Evolutionary conservation across 306 rosid species (phyloP).

Genomic region (Lathyrus sativus): DNA sequence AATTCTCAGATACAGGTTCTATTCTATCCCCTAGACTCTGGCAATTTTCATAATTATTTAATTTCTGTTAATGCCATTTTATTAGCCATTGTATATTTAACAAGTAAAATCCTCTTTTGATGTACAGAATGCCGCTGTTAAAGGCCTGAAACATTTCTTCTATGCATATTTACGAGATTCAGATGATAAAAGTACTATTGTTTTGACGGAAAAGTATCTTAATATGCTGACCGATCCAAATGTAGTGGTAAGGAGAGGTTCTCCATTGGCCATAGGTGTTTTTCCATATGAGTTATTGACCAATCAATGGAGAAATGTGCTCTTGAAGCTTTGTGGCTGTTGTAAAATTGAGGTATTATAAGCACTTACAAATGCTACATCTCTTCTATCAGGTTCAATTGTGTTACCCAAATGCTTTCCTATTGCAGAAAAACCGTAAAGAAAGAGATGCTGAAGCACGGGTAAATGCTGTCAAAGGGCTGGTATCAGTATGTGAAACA

Average conservation of each 20-base stretch:
- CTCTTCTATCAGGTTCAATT: constrained; percentile 31
- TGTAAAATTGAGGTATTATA: constrained; percentile 77
- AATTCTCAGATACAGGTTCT: constrained; percentile 94
- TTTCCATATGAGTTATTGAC: constrained; percentile 72
- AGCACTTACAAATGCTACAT: constrained; percentile 22
- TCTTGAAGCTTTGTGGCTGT: constrained; percentile 72
- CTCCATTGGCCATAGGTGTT: constrained; percentile 82
- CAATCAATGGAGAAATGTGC: constrained; percentile 77
- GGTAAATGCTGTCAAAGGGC: constrained; percentile 91
- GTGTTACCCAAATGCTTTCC: constrained; percentile 24
- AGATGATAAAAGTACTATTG: constrained; percentile 50
- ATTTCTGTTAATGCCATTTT: constrained; percentile 29
- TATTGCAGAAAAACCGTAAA: constrained; percentile 77
- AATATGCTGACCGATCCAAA: constrained; percentile 79
- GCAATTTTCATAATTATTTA: constrained; percentile 23
- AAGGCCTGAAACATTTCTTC: constrained; percentile 74
- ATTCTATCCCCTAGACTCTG: constrained; percentile 30
- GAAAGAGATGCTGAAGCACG: constrained; percentile 95
- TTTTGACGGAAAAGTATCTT: constrained; percentile 67
- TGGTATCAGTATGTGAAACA: constrained; percentile 81
- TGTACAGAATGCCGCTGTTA: constrained; percentile 76
- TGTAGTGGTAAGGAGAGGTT: constrained; percentile 91
- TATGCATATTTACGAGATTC: constrained; percentile 58
- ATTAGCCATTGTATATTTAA: constrained; percentile 28
- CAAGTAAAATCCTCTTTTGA: constrained; percentile 32